phyloP scores from a whole-genome alignment of 768 basidiomycete species.

The Filobasidium wieringae region DNA sequence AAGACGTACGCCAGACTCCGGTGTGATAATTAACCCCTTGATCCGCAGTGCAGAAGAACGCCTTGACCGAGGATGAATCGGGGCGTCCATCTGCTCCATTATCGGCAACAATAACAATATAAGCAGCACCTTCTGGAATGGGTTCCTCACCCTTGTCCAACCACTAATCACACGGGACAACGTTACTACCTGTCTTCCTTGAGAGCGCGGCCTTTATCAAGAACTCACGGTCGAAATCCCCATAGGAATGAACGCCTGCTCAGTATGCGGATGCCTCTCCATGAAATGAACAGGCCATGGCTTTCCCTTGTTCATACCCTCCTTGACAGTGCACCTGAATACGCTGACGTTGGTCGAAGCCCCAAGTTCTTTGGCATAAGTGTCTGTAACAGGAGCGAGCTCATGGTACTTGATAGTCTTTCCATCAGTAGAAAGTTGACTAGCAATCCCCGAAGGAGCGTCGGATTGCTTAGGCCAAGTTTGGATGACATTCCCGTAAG shows the following conservation, averaged over 20 bases:
- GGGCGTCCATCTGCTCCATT: slow-evolving; percentile 68
- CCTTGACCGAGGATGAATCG: slow-evolving; percentile 59
- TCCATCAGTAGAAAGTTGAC: slow-evolving; percentile 70
- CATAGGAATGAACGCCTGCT: slow-evolving; percentile 93
- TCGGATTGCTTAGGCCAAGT: slow-evolving; percentile 45
- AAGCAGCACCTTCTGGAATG: slow-evolving; percentile 44
- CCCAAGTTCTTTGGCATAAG: slow-evolving; percentile 50
- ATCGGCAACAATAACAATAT: slow-evolving; percentile 78
- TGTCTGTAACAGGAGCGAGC: slow-evolving; percentile 52
- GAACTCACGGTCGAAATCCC: slow-evolving; percentile 43
- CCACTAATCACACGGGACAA: slow-evolving; percentile 31
- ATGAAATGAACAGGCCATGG: slow-evolving; percentile 56
- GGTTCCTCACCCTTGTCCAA: slow-evolving; percentile 41
- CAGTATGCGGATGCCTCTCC: slow-evolving; percentile 80
- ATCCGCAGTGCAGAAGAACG: slow-evolving; percentile 63
- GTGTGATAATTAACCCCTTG: slow-evolving; percentile 79
- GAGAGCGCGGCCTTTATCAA: not conserved
- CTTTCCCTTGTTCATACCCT: slow-evolving; percentile 43
- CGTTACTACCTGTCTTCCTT: no score
- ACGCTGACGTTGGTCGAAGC: slow-evolving; percentile 67
- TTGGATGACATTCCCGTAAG: slow-evolving; percentile 82
- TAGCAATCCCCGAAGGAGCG: slow-evolving; percentile 41
- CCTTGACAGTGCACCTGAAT: slow-evolving; percentile 63
- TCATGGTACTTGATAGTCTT: slow-evolving; percentile 83
- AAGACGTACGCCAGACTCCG: slow-evolving; percentile 80